Percentiles rank a stretch among this genome's conserved stretches.
These are phyloP conservation scores for Chalaropsis thielavioides DNA, from an alignment of 2,329 filamentous ascomycete species.

Conservation along the genomic window DNA sequence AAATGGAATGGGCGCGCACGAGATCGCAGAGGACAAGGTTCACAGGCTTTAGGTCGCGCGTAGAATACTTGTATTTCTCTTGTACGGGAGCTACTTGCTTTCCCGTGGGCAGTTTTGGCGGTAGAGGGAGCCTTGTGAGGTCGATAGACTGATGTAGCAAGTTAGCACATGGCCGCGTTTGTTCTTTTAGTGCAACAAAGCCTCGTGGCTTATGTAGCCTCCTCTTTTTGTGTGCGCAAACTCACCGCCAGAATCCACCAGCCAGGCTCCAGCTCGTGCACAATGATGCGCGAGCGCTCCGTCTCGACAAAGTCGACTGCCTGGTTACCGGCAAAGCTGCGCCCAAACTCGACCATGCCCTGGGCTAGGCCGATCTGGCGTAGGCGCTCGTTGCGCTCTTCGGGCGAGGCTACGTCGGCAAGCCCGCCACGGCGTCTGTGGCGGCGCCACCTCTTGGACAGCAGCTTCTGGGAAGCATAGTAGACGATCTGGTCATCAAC, in stretches of 20 bases:
- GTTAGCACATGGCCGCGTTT: background rate
- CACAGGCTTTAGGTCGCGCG: conserved; percentile 75
- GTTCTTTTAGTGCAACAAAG: background rate
- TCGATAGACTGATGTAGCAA: conserved; percentile 50
- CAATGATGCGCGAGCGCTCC: conserved; percentile 68
- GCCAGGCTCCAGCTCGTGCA: conserved; percentile 73
- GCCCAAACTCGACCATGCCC: conserved; percentile 87
- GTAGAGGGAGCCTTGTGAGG: conserved; percentile 56
- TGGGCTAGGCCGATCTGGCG: conserved; percentile 92
- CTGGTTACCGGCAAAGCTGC: conserved; percentile 66
- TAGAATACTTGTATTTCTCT: conserved; percentile 59
- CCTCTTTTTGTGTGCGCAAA: background rate
- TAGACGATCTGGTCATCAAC: conserved; percentile 80
- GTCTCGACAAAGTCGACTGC: conserved; percentile 79
- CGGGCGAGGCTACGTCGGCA: conserved; percentile 31
- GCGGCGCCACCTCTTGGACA: conserved; percentile 28
- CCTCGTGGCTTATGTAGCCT: background rate
- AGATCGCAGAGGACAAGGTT: conserved; percentile 67
- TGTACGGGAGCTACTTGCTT: conserved; percentile 28
- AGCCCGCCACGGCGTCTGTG: conserved; percentile 20
- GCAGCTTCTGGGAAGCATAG: conserved; percentile 53
- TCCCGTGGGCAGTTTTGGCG: conserved; percentile 35
- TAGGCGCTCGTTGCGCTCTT: conserved; percentile 71
- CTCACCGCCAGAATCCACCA: conserved; percentile 91
- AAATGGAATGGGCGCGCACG: conserved; percentile 65